Percentiles rank a stretch among this genome's conserved stretches.
These are phyloP conservation scores for Madurella mycetomatis DNA, from an alignment of 2,329 filamentous ascomycete genomes.

Conservation along the genomic window DNA sequence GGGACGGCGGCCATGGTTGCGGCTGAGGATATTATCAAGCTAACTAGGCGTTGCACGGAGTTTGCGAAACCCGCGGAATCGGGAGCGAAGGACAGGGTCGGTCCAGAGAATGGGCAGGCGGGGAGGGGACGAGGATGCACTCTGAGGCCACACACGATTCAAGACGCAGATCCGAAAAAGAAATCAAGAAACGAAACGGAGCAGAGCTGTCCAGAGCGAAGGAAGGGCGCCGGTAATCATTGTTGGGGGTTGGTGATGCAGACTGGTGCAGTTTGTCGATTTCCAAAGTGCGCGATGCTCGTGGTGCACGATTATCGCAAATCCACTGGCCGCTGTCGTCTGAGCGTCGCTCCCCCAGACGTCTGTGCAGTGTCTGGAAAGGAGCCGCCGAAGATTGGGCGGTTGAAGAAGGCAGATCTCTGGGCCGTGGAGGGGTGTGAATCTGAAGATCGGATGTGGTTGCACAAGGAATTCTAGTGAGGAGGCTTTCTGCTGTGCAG, in stretches of 20 bases:
- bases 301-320: constrained; percentile 13
- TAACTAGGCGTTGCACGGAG: constrained; percentile 4
- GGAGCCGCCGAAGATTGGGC: constrained; percentile 19
- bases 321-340: constrained; percentile 3
- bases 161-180: constrained; percentile 16
- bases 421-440: constrained; percentile 13
- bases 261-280: constrained; percentile 4
- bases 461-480: constrained; percentile 23
- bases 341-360: constrained; percentile 15
- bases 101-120: constrained; percentile 26
- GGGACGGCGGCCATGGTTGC: constrained; percentile 45
- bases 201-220: constrained; percentile 49
- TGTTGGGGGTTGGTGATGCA: constrained; percentile 34
- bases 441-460: constrained; percentile 20
- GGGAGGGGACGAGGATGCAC: constrained; percentile 5
- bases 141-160: constrained; percentile 10
- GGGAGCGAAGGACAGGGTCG: constrained; percentile 11
- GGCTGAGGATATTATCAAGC: constrained; percentile 22
- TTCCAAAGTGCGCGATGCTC: neutral
- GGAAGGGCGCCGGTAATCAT: constrained; percentile 51
- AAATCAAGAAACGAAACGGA: constrained; percentile 52
- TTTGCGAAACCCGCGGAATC: constrained; percentile 3
- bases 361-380: constrained; percentile 16
- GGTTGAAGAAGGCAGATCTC: constrained; percentile 16
- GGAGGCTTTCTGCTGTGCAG: constrained; percentile 14